These are phyloP conservation scores for Hymenoscyphus linearis DNA, from an alignment of 2,329 filamentous ascomycete species.

Conservation along the genomic window DNA sequence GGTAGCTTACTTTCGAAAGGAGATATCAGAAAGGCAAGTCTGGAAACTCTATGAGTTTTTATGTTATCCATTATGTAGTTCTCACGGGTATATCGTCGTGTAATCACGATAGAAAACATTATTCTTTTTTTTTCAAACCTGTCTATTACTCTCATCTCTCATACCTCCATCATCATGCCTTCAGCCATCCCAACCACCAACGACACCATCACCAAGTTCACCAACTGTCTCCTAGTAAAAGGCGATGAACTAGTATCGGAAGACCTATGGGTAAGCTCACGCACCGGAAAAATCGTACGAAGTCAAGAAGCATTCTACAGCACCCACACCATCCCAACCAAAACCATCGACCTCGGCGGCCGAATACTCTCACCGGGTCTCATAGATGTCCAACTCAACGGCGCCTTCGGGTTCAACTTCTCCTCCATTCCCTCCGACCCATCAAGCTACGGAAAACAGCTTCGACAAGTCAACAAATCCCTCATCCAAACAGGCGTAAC, in stretches of 20 bases:
- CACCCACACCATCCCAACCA: constrained; percentile 62
- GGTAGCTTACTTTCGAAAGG: background rate
- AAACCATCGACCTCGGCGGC: constrained; percentile 72
- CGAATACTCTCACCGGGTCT: constrained; percentile 81
- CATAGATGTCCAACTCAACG: constrained; percentile 89
- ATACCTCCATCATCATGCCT: constrained; percentile 20
- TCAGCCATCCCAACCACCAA: constrained; percentile 39
- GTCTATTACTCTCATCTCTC: background rate
- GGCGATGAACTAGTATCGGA: constrained; percentile 61
- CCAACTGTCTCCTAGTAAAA: constrained; percentile 75
- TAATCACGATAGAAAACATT: constrained; percentile 5
- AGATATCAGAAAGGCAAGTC: constrained; percentile 16
- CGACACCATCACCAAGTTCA: constrained; percentile 74
- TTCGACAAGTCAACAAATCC: constrained; percentile 64
- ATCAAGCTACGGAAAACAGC: constrained; percentile 64
- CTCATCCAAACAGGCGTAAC: constrained; percentile 79
- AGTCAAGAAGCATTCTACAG: constrained; percentile 65
- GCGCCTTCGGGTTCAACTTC: constrained; percentile 90
- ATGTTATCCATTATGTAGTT: constrained; percentile 25
- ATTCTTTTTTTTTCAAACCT: background rate
- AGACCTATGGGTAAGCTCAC: constrained; percentile 84
- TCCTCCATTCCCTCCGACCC: constrained; percentile 67
- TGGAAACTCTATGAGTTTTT: constrained; percentile 10
- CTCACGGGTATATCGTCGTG: constrained; percentile 15
- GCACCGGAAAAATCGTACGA: constrained; percentile 74